These are phyloP conservation scores for Paecilomyces sp. DNA, from an alignment of 2,329 filamentous ascomycete species.

Conservation along the genomic window DNA sequence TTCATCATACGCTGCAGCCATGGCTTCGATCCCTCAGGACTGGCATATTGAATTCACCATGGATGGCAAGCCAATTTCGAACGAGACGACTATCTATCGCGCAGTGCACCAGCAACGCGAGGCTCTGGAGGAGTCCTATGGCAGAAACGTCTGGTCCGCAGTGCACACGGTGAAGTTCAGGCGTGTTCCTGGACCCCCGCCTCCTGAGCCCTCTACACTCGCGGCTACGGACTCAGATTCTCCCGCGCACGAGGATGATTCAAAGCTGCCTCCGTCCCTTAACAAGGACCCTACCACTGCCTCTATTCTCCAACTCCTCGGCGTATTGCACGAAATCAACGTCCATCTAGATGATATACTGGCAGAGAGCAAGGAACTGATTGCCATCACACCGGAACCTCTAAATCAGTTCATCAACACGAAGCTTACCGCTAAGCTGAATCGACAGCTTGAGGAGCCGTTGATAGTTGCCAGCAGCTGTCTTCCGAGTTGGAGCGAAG, in stretches of 20 bases:
- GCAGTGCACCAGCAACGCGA: conserved; percentile 71
- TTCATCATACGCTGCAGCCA: conserved; percentile 72
- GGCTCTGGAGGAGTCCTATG: conserved; percentile 57
- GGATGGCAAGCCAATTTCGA: conserved; percentile 72
- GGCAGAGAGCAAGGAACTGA: conserved; percentile 63
- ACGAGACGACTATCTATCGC: conserved; percentile 92
- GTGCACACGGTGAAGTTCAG: conserved; percentile 90
- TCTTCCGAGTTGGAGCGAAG: conserved; percentile 91
- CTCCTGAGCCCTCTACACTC: conserved; percentile 62
- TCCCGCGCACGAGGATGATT: conserved; percentile 46
- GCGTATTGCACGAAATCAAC: conserved; percentile 87
- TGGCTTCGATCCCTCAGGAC: conserved; percentile 75
- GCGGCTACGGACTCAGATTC: conserved; percentile 44
- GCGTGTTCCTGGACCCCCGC: conserved; percentile 74
- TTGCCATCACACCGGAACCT: conserved; percentile 71
- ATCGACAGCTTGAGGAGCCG: conserved; percentile 92
- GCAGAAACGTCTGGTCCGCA: conserved; percentile 79
- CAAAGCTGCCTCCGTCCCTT: conserved; percentile 68
- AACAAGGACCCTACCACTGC: conserved; percentile 77
- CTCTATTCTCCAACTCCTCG: conserved; percentile 78
- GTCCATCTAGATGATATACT: conserved; percentile 88
- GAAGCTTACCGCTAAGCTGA: conserved; percentile 94
- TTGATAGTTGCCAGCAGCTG: conserved; percentile 96
- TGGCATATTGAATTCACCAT: conserved; percentile 98
- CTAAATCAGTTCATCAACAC: conserved; percentile 96